Conservation (phyloP, 768 basidiomycete species). For the Pisolithus albus region DNA sequence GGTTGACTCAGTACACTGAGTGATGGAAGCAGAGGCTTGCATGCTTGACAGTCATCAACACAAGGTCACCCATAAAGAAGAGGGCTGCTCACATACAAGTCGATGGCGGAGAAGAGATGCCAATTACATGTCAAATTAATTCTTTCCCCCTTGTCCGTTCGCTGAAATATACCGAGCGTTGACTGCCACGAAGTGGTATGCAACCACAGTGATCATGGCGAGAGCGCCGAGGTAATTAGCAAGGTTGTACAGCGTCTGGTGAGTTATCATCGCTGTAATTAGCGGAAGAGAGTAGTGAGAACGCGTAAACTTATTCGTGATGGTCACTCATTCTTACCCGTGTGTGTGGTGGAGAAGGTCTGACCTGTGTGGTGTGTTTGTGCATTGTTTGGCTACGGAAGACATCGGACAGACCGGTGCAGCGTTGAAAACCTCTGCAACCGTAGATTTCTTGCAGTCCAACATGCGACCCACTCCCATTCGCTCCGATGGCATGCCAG, state of each 20-base stretch:
- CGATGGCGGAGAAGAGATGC: neutral
- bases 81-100: neutral
- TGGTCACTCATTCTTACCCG: conserved; percentile 8
- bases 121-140: neutral
- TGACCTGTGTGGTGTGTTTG: conserved; percentile 19
- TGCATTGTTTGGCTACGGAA: conserved; percentile 30
- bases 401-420: conserved; percentile 17
- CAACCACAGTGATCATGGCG: conserved; percentile 83
- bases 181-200: conserved; percentile 87
- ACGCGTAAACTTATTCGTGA: neutral
- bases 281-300: conserved; percentile 1
- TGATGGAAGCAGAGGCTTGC: too few species aligned
- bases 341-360: neutral
- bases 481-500: conserved; percentile 73
- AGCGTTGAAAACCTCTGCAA: too few species aligned
- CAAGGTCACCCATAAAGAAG: neutral
- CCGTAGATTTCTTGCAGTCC: conserved; percentile 8
- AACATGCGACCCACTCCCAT: conserved; percentile 47
- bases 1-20: too few species aligned
- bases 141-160: conserved; percentile 16
- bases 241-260: conserved; percentile 72
- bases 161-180: conserved; percentile 51
- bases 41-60: neutral
- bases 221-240: conserved; percentile 78
- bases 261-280: conserved; percentile 58